Percentiles rank a stretch among this genome's conserved stretches.
phyloP scores from a whole-genome alignment of 768 basidiomycete species.

The Dentipellis sp. region DNA sequence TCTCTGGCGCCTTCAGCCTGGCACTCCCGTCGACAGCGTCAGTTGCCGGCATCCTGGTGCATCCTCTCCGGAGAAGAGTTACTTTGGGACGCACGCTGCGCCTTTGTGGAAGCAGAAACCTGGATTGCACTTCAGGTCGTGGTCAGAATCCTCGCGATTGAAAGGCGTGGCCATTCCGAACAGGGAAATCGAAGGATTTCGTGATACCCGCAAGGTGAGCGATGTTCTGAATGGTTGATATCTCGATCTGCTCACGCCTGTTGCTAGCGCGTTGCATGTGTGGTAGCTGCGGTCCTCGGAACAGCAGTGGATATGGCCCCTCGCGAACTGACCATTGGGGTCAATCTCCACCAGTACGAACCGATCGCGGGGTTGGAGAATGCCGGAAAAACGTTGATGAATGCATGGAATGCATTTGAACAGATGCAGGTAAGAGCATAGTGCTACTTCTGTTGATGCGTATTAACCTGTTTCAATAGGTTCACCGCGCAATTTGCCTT shows the following conservation, averaged over 20 bases:
- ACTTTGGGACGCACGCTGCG: no score
- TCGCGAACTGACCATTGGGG: not conserved
- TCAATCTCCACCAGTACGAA: not conserved
- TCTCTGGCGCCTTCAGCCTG: not conserved
- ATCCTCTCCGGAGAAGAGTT: no score
- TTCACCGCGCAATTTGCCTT: conserved; percentile 57
- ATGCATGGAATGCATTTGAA: not conserved
- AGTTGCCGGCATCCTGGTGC: not conserved
- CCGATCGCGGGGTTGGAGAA: not conserved
- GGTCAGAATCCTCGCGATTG: not conserved
- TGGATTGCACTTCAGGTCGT: not conserved
- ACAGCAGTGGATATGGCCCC: not conserved
- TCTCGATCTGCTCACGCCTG: not conserved
- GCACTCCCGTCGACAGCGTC: not conserved
- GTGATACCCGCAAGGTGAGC: not conserved
- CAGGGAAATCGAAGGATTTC: not conserved
- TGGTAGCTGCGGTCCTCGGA: not conserved
- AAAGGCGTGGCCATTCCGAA: not conserved
- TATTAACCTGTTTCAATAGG: conserved; percentile 27
- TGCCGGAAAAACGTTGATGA: not conserved
- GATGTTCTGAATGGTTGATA: not conserved
- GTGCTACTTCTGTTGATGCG: no score
- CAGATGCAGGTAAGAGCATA: not conserved
- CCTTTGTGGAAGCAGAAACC: no score
- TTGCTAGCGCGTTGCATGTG: not conserved